These are phyloP conservation scores for Diddensiella transvaalensis DNA, from an alignment of 805 yeast species.

Conservation along the genomic window DNA sequence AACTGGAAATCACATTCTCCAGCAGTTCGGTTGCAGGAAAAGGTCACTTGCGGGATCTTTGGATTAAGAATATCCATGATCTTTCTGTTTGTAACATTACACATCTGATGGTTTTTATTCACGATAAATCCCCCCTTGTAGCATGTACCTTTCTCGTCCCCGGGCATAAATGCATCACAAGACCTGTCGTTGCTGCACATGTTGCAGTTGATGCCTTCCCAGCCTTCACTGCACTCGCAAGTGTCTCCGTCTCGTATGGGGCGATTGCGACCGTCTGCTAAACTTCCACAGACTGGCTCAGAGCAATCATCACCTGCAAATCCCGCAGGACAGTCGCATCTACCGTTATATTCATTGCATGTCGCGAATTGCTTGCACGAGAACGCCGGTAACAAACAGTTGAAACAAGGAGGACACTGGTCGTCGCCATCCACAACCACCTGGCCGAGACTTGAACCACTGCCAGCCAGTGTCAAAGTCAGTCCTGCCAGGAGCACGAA, in stretches of 20 bases:
- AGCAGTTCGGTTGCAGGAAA: constrained; percentile 71
- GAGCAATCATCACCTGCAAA: constrained; percentile 94
- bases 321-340: constrained; percentile 89
- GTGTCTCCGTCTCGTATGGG: constrained; percentile 51
- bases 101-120: constrained; percentile 79
- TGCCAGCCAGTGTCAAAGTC: neutral
- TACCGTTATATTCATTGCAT: constrained; percentile 86
- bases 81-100: constrained; percentile 87
- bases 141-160: constrained; percentile 80
- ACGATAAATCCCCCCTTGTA: constrained; percentile 82
- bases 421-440: constrained; percentile 25
- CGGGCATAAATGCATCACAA: constrained; percentile 88
- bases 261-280: constrained; percentile 61
- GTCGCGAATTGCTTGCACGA: constrained; percentile 84
- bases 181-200: constrained; percentile 69
- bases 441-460: neutral
- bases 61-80: constrained; percentile 78
- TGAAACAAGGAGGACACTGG: constrained; percentile 87
- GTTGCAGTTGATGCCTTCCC: constrained; percentile 93
- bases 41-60: constrained; percentile 84
- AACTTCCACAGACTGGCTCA: constrained; percentile 80
- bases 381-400: constrained; percentile 88
- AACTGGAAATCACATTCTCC: constrained; percentile 82
- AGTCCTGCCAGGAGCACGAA: neutral
- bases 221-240: constrained; percentile 79